Conservation (phyloP, 1,139 yeast genomes). For the Yueomyces sp. region DNA sequence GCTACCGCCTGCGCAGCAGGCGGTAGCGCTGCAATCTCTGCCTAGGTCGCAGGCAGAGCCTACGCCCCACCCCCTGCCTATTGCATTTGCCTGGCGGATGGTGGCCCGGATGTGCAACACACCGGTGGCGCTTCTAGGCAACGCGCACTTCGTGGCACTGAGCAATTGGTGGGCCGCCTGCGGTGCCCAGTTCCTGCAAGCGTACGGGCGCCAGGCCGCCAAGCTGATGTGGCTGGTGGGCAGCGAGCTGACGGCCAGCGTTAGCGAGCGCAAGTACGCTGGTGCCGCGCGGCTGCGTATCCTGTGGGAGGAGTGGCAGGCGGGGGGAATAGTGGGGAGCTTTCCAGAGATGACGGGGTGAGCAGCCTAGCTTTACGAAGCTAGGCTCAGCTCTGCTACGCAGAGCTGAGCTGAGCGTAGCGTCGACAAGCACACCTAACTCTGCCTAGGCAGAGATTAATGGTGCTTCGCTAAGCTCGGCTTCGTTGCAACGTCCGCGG, state of each 20-base stretch:
- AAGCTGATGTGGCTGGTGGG: slow-evolving; percentile 44
- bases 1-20: too few species aligned
- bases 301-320: slow-evolving; percentile 66
- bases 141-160: slow-evolving; percentile 59
- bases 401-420: too few species aligned
- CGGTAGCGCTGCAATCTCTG: too few species aligned
- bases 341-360: slow-evolving; percentile 42
- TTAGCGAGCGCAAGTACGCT: slow-evolving; percentile 41
- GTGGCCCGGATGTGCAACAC: slow-evolving; percentile 60
- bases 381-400: too few species aligned
- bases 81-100: slow-evolving; percentile 51
- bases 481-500: too few species aligned
- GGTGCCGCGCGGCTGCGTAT: slow-evolving; percentile 69
- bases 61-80: slow-evolving; percentile 39
- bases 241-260: slow-evolving; percentile 38
- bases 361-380: too few species aligned
- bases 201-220: slow-evolving; percentile 57
- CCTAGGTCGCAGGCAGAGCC: slow-evolving; percentile 1
- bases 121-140: slow-evolving; percentile 35
- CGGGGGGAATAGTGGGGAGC: slow-evolving; percentile 30
- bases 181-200: slow-evolving; percentile 39
- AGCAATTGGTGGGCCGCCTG: slow-evolving; percentile 92
- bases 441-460: too few species aligned
- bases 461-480: too few species aligned
- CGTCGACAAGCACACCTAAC: too few species aligned